Evolutionary conservation across 768 basidiomycete genomes (phyloP), one percentile per base, ranked within the genome.

Genomic region (Lenzites betulinus): DNA sequence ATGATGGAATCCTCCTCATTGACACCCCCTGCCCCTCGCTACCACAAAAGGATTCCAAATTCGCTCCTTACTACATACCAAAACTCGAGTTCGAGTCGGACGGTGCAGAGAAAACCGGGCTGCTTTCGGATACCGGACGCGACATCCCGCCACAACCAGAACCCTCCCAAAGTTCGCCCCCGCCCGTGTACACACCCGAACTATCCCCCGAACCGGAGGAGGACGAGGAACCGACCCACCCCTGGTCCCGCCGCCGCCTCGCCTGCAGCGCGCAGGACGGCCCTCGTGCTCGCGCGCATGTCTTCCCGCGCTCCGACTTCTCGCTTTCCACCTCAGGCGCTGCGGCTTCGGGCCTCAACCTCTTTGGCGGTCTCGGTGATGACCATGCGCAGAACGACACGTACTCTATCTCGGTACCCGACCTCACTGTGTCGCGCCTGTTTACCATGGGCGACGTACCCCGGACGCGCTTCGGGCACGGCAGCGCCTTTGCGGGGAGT

Each of bases 321-420:
- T 44, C 63, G 42, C 51, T 64, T 43, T 54, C 63, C 0, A 52
- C 54, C 18, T 20, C 59, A 0, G 55, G 51, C 5, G 22, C 51
- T n/a, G 28, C 55, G 3, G 51, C 51, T 1, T 41, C 58, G 3
- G 56, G 52, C 5, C 85, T 98, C 62, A 93, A 91, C 75, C 81
- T 98, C 62, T 98, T 98, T 65, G 95, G 95, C 60, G 95, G 95
- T 54, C 88, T 98, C 59, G 93, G 95, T 20, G 84, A 89, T 42
- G 95, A 96, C 69, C 75, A 82, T 15, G 87, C 93, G 35, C 82
- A 86, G 54, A 96, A 96, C 74, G 95, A 98, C 74, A 78, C 97
- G 30, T 98, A 94, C 74, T 77, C 89, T 22, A 87, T 97, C 69
- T 87, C 87, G 33, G 82, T 87, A 5, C 79, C 84, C 39, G 87